Evolutionary conservation across 306 rosid genomes (phyloP).

Genomic region (Canavalia ensiformis): DNA sequence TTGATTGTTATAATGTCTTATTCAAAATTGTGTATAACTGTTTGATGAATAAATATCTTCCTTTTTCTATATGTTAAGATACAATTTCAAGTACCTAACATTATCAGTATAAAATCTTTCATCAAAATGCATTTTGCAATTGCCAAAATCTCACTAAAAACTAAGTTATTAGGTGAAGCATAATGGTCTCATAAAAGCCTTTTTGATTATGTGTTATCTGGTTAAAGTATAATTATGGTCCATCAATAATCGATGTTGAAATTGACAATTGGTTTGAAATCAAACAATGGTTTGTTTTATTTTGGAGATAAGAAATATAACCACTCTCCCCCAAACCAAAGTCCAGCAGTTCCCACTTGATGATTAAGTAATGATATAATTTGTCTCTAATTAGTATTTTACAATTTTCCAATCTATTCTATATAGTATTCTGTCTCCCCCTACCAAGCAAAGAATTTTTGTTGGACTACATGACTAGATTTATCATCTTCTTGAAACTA

Average conservation of each 20-base stretch:
- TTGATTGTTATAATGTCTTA: not conserved
- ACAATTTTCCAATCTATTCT: not conserved
- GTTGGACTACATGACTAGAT: not conserved
- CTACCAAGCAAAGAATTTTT: conserved; percentile 3
- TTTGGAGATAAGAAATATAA: not conserved
- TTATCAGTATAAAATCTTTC: not conserved
- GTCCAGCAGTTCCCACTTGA: not conserved
- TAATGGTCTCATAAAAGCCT: not conserved
- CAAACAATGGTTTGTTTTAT: not conserved
- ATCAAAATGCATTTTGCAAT: not conserved
- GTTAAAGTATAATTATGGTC: not conserved
- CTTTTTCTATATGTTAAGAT: too few species aligned
- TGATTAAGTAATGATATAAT: not conserved
- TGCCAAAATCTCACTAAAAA: not conserved
- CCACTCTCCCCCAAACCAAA: not conserved
- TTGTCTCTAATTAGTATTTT: not conserved
- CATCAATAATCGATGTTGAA: not conserved
- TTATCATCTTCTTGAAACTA: conserved; percentile 10
- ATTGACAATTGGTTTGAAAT: not conserved
- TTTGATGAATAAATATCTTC: not conserved
- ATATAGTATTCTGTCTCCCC: not conserved
- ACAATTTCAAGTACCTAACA: not conserved
- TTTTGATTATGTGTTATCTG: not conserved
- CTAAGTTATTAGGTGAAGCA: not conserved
- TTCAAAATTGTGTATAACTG: not conserved